Evolutionary conservation across 2,329 filamentous ascomycete species (phyloP), one percentile per base, ranked within the genome.

Genomic region (Mycosphaerella sp.): DNA sequence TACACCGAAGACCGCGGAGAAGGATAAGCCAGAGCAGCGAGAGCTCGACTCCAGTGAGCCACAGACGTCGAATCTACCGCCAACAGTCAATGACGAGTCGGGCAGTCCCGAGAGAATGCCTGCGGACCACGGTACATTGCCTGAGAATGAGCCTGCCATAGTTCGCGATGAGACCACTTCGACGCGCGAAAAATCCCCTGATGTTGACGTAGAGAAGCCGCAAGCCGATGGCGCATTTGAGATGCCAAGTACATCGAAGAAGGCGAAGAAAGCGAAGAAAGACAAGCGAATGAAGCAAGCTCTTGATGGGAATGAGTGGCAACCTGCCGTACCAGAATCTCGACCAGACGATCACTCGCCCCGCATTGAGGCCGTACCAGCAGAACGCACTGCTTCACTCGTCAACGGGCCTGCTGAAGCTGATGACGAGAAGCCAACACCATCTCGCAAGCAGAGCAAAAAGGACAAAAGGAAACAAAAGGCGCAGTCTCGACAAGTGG

Each of bases 391-490:
- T 34, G 21, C 8, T n/a, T 44, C n/a, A 29, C 5, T 29, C 26
- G 26, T 11, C 17, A 14, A 17, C 14, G 11, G 8, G 34, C 23
- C 32, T 17, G 12, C 21, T 38, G 10, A 21, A 21, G 42, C 38
- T 4, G 42, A n/a, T n/a, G 42, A 45, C 11, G 42, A 51, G 48
- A 48, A 44, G 29, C 53, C 53, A 10, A 51, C 48, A 8, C 17
- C 50, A 8, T 54, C 51, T 21, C 7, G 62, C 58, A 32, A 68
- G 51, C 56, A 62, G 26, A 57, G 54, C 39, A 59, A 60, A 50
- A 63, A 66, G 42, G 52, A 70, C 34, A 61, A 62, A 56, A 54
- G 54, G 47, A 57, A 57, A 7, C 45, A 40, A 43, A 51, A 54
- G 47, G 17, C 43, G 26, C 40, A 45, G 10, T 17, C 51, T 6